Percentiles rank a stretch among this genome's conserved stretches.
Conservation (phyloP, 2,329 filamentous ascomycete species). For the Tympanopsis confertula region DNA sequence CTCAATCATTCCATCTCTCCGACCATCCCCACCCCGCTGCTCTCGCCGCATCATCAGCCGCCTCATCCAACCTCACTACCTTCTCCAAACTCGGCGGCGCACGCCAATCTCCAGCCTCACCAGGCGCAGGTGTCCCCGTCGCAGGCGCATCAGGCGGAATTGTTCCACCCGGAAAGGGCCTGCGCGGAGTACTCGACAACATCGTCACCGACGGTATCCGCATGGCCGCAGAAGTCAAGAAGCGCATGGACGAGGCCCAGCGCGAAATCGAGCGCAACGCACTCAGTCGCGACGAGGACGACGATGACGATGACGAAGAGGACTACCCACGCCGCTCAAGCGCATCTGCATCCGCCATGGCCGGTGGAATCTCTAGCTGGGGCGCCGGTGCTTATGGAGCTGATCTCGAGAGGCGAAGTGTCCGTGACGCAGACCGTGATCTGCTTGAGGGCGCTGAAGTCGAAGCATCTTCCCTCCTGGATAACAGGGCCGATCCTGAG, state of each 20-base stretch:
- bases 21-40: slow-evolving; percentile 35
- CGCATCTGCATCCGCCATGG: not conserved
- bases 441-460: slow-evolving; percentile 66
- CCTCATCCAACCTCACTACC: slow-evolving; percentile 67
- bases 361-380: slow-evolving; percentile 12
- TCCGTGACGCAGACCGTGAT: slow-evolving; percentile 48
- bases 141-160: slow-evolving; percentile 21
- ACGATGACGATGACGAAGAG: slow-evolving; percentile 61
- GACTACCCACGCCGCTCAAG: slow-evolving; percentile 33
- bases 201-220: slow-evolving; percentile 97
- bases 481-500: too few relatives aligned
- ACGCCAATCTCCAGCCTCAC: slow-evolving; percentile 27
- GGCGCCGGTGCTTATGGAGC: slow-evolving; percentile 29
- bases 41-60: slow-evolving; percentile 24
- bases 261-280: slow-evolving; percentile 38
- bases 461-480: too few relatives aligned
- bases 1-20: slow-evolving; percentile 79
- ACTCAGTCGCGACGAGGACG: slow-evolving; percentile 23
- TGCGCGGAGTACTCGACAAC: slow-evolving; percentile 88
- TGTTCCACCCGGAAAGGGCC: slow-evolving; percentile 52
- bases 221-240: slow-evolving; percentile 80
- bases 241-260: slow-evolving; percentile 92
- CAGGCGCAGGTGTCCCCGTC: slow-evolving; percentile 16
- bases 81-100: slow-evolving; percentile 61
- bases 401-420: slow-evolving; percentile 50